Evolutionary conservation across 139 green algal species (phyloP), one percentile per base, ranked within the genome.

Genomic region (Coelastrella sp.): DNA sequence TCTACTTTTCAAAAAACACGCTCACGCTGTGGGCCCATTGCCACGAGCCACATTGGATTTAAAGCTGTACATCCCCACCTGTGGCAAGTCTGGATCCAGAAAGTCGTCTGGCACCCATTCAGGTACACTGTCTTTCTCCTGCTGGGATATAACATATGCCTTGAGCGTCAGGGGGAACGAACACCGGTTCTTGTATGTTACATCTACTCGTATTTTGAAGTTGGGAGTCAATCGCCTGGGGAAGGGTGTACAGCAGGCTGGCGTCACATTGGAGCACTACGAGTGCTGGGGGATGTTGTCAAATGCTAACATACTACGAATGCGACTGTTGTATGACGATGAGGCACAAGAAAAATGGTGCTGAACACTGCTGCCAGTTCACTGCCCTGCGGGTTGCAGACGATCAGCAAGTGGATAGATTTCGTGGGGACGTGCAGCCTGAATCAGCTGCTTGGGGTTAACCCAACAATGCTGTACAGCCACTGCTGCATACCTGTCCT

Each of bases 191-290:
- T 92, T 89, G 90, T 94, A 93, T 12, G 90, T 81, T 5, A 95
- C 92, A 24, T 95, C 92, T 57, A 95, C 90, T 4, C 92, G 87
- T 6, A 96, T 89, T 80, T 93, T 94, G 90, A 96, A 96, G 85
- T 93, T 91, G 8, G 94, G 94, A 0, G 88, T 89, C 70, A 96
- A 65, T 10, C 94, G 90, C 90, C 94, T 95, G 92, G 49, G 14
- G n/a, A 6, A 81, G 24, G 35, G 35, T 49, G 35, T 15, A 17
- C 14, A 73, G 65, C 65, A 73, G 65, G 65, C 15, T 73, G 65
- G 65, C 14, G 65, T 22, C 65, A 73, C 65, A 15, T 17, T 15
- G 15, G 65, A 17, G 65, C 14, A 73, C 65, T 73, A 4, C 4
- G 35, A 49, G 35, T 49, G 35, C 35, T 49, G 35, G 35, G 35